Percentiles rank a stretch among this genome's conserved stretches.
These are phyloP conservation scores for Cytospora schulzeri DNA, from an alignment of 2,329 filamentous ascomycete species.

Conservation along the genomic window DNA sequence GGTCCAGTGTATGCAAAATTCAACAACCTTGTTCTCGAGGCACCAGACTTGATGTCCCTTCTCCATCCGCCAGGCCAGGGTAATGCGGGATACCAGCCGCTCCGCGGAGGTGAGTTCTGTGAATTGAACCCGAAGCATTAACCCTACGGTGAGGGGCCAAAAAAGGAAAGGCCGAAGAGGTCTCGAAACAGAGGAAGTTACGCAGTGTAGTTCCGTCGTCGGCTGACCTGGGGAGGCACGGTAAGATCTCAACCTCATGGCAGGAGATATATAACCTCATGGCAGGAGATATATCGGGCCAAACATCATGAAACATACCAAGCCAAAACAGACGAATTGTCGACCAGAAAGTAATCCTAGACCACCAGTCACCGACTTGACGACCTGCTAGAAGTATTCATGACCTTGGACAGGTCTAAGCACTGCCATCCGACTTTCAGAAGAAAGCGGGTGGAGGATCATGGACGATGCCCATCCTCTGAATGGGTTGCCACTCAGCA, in stretches of 20 bases:
- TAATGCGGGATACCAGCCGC: neutral
- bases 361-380: neutral
- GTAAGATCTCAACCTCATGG: neutral
- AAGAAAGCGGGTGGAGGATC: no score
- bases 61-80: neutral
- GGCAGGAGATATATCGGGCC: neutral
- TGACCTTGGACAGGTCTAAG: neutral
- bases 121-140: neutral
- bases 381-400: neutral
- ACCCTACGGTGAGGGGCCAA: neutral
- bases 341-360: neutral
- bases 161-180: neutral
- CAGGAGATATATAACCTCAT: neutral
- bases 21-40: neutral
- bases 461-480: no score
- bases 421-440: no score
- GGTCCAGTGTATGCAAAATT: neutral
- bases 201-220: neutral
- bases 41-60: neutral
- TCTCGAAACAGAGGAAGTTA: neutral
- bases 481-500: no score
- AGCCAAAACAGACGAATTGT: neutral
- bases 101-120: neutral
- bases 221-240: neutral
- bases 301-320: neutral